Evolutionary conservation across 805 yeast genomes (phyloP).

Genomic region (Candida takata): DNA sequence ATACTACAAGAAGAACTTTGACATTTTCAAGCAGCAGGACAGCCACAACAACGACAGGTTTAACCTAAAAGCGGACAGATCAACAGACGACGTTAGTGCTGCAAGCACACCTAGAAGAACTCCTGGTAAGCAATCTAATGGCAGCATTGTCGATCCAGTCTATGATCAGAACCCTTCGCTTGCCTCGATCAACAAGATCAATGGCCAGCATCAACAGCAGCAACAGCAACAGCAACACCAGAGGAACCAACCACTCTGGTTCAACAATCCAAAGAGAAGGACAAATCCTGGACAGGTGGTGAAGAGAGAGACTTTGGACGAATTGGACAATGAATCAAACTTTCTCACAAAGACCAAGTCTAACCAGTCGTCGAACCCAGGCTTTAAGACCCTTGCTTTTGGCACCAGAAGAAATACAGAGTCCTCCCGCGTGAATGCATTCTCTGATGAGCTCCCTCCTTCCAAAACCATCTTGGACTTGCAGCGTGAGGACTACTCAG

Average conservation of each 20-base stretch:
- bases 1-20: constrained; percentile 17
- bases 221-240: constrained; percentile 4
- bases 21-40: constrained; percentile 15
- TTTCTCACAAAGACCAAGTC: constrained; percentile 17
- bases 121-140: constrained; percentile 17
- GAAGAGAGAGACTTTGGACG: constrained; percentile 30
- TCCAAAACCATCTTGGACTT: constrained; percentile 33
- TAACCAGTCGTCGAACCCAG: constrained; percentile 17
- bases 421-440: constrained; percentile 24
- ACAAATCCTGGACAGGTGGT: constrained; percentile 40
- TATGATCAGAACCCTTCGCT: constrained; percentile 18
- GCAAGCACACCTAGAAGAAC: constrained; percentile 21
- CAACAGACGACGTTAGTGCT: constrained; percentile 15
- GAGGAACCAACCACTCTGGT: constrained; percentile 28
- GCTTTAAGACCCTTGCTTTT: constrained; percentile 32
- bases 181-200: constrained; percentile 20
- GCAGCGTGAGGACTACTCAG: constrained; percentile 30
- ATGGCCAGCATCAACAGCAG: constrained; percentile 4
- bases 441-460: constrained; percentile 37
- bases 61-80: constrained; percentile 19
- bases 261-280: constrained; percentile 37
- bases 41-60: constrained; percentile 17
- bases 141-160: constrained; percentile 12
- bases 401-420: constrained; percentile 27
- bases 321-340: constrained; percentile 19